Evolutionary conservation across 345 rosid species (phyloP), one percentile per base, ranked within the genome.

Genomic region (Cochlearia excelsa): DNA sequence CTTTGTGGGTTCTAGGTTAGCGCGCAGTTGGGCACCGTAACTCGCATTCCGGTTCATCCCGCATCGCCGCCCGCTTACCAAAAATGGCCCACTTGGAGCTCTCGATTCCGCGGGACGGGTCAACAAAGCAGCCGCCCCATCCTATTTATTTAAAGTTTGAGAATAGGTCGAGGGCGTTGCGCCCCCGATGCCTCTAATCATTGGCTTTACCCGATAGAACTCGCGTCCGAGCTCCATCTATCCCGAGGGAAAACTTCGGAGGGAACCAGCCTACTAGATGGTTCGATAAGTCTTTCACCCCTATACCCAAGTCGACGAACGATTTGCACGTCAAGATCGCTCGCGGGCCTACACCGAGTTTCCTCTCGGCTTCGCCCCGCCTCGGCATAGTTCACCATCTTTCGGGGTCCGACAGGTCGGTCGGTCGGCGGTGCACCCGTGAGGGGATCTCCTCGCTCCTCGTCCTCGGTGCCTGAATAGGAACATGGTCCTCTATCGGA

Each of bases 191-290:
- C 23, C 23, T 16, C 23, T 16, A 16, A 16, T 16, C 23, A 16
- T 16, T 16, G 23, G 23, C 23, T 16, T 16, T 16, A 16, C 23
- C 23, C 23, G 23, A 16, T 16, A 16, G 23, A 16, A 16, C 23
- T 16, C 23, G 23, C 23, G 23, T 16, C 23, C 23, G 23, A 16
- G 23, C 23, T 16, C 23, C 23, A 16, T 16, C 23, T 16, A 16
- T 16, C 23, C 23, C 0, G 23, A 16, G 23, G 23, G 23, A 74
- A 74, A 74, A 74, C 70, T 74, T 74, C 77, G 77, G 77, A 68
- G 70, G 77, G 74, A 74, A 74, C 77, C 70, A 74, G 66, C 77
- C 77, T 74, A 74, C 77, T 74, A 69, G 78, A 68, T 51, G 74
- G 70, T 74, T 74, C 70, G 74, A 74, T 74, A 68, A 74, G 70